These are phyloP conservation scores for Zizania palustris DNA, from an alignment of 202 grass and related monocot species.

Conservation along the genomic window DNA sequence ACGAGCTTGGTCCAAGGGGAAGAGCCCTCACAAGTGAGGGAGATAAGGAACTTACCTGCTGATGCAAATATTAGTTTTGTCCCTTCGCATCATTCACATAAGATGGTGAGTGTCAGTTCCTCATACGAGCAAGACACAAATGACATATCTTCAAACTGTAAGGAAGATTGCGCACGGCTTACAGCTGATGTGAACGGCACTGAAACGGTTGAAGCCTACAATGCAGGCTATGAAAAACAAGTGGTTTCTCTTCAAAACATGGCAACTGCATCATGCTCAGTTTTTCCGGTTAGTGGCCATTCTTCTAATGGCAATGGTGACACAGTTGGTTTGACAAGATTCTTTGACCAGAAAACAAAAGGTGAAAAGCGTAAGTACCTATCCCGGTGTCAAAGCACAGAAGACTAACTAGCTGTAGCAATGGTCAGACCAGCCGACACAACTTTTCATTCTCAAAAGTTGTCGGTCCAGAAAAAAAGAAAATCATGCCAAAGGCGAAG, in stretches of 20 bases:
- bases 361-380: constrained; percentile 65
- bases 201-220: constrained; percentile 40
- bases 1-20: constrained; percentile 74
- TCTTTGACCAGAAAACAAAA: constrained; percentile 51
- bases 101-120: constrained; percentile 55
- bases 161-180: constrained; percentile 32
- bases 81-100: constrained; percentile 35
- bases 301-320: constrained; percentile 40
- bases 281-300: constrained; percentile 45
- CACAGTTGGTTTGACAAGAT: constrained; percentile 45
- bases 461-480: constrained; percentile 49
- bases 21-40: constrained; percentile 62
- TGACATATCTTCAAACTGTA: constrained; percentile 47
- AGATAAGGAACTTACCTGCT: constrained; percentile 67
- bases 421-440: constrained; percentile 47
- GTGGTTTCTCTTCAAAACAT: constrained; percentile 35
- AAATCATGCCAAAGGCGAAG: constrained; percentile 54
- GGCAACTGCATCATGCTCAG: constrained; percentile 23
- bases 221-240: constrained; percentile 6
- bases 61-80: constrained; percentile 54
- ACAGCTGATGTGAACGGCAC: constrained; percentile 34
- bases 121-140: constrained; percentile 53
- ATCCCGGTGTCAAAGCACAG: constrained; percentile 71
- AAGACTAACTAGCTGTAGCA: constrained; percentile 71
- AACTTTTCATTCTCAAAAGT: constrained; percentile 50